Evolutionary conservation across 2,329 filamentous ascomycete genomes (phyloP).

Genomic region (Xylariaceae sp.): DNA sequence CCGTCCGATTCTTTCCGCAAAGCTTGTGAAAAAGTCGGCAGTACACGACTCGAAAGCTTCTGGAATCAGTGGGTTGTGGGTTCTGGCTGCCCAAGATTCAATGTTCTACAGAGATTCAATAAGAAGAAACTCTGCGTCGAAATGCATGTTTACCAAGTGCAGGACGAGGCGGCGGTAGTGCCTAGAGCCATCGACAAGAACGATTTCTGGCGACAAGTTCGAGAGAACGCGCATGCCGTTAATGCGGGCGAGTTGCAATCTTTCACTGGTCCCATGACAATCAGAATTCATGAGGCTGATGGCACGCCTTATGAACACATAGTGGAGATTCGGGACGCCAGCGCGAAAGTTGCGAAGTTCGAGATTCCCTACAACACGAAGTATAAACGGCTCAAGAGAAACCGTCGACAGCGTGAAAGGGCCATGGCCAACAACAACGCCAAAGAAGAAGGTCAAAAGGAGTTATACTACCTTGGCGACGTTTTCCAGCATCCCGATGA

Average conservation of each 20-base stretch:
- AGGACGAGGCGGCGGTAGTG: conserved; percentile 43
- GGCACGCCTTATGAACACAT: conserved; percentile 98
- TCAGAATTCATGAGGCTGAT: conserved; percentile 95
- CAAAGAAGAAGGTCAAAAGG: conserved; percentile 59
- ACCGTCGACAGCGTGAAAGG: conserved; percentile 59
- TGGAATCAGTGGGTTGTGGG: conserved; percentile 91
- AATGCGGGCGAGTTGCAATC: conserved; percentile 67
- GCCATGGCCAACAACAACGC: conserved; percentile 36
- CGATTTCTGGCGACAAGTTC: conserved; percentile 77
- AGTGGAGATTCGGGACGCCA: conserved; percentile 84
- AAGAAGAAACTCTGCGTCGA: conserved; percentile 96
- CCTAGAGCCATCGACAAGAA: conserved; percentile 57
- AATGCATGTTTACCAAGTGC: conserved; percentile 78
- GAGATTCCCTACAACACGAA: conserved; percentile 99
- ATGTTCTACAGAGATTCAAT: conserved; percentile 86
- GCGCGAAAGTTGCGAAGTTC: conserved; percentile 68
- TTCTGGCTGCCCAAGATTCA: conserved; percentile 82
- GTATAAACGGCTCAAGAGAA: conserved; percentile 94
- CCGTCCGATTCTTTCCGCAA: conserved; percentile 71
- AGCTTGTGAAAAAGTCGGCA: conserved; percentile 81
- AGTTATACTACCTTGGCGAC: conserved; percentile 89
- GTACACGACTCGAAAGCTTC: conserved; percentile 81
- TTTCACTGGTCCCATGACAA: conserved; percentile 95
- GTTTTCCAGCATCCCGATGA: conserved; percentile 81
- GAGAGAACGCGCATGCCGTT: conserved; percentile 68